phyloP scores from a whole-genome alignment of 2,329 filamentous ascomycete species.

The Nemania sp. region DNA sequence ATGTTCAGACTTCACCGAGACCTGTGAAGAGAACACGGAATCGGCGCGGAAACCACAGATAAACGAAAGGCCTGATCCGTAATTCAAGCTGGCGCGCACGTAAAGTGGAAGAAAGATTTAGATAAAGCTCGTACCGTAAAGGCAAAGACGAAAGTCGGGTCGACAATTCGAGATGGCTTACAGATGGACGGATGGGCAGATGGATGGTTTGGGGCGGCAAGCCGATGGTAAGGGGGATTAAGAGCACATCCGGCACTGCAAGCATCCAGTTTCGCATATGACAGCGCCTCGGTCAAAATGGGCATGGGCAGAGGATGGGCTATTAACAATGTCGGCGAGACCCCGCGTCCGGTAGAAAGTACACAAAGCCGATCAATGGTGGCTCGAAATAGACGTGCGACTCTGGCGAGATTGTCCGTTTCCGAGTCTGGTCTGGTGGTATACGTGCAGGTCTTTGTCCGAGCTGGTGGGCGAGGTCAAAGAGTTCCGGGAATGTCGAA shows the following conservation, averaged over 20 bases:
- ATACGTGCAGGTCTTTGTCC: constrained; percentile 27
- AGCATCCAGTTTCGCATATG: constrained; percentile 26
- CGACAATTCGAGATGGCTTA: not conserved
- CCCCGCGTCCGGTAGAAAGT: constrained; percentile 33
- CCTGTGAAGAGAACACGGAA: constrained; percentile 1
- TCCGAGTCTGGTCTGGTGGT: constrained; percentile 32
- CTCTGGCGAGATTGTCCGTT: constrained; percentile 30
- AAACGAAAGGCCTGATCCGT: too few species aligned
- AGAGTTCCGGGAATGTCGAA: constrained; percentile 10
- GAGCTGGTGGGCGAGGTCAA: constrained; percentile 1
- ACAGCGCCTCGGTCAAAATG: constrained; percentile 32
- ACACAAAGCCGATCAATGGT: constrained; percentile 32
- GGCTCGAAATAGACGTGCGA: constrained; percentile 25
- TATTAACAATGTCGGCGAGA: not conserved
- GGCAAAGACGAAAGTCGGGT: constrained; percentile 1
- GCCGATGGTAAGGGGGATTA: constrained; percentile 20
- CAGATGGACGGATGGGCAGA: constrained; percentile 13
- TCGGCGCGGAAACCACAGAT: constrained; percentile 13
- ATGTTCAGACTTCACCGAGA: constrained; percentile 10
- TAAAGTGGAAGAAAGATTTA: too few species aligned
- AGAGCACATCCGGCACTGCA: constrained; percentile 29
- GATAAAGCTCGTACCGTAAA: constrained; percentile 1
- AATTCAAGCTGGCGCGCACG: too few species aligned
- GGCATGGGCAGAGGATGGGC: too few species aligned
- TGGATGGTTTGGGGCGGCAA: constrained; percentile 28